Percentiles rank a stretch among this genome's conserved stretches.
Evolutionary conservation across 1,139 yeast genomes (phyloP).

Genomic region (Yamadazyma triangularis): DNA sequence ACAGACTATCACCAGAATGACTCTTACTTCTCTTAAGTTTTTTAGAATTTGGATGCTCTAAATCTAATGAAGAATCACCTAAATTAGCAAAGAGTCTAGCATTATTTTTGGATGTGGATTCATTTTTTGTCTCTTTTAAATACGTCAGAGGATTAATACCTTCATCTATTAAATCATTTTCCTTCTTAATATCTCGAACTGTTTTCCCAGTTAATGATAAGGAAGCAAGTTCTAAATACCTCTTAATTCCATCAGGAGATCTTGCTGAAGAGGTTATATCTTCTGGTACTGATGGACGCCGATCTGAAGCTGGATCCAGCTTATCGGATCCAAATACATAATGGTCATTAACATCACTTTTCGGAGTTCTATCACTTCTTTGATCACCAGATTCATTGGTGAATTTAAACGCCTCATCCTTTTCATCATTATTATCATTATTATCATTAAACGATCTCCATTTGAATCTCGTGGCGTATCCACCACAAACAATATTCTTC

Average conservation of each 20-base stretch:
- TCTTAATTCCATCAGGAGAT: conserved; percentile 21
- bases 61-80: conserved; percentile 14
- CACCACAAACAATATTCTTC: conserved; percentile 32
- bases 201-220: conserved; percentile 51
- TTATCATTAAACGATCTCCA: conserved; percentile 51
- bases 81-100: conserved; percentile 11
- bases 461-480: conserved; percentile 59
- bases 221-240: conserved; percentile 51
- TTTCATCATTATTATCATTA: background rate
- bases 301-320: too few relatives aligned
- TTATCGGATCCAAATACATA: too few relatives aligned
- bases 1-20: conserved; percentile 3
- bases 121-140: conserved; percentile 6
- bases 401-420: background rate
- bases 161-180: conserved; percentile 42
- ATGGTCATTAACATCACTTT: background rate
- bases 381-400: background rate
- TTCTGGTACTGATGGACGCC: background rate
- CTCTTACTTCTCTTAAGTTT: conserved; percentile 14
- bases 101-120: conserved; percentile 8
- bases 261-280: background rate
- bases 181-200: conserved; percentile 43
- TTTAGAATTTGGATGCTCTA: conserved; percentile 4
- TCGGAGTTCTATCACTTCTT: background rate
- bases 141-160: conserved; percentile 43